These are phyloP conservation scores for Coriaria nepalensis DNA, from an alignment of 306 rosid genomes.

Conservation along the genomic window DNA sequence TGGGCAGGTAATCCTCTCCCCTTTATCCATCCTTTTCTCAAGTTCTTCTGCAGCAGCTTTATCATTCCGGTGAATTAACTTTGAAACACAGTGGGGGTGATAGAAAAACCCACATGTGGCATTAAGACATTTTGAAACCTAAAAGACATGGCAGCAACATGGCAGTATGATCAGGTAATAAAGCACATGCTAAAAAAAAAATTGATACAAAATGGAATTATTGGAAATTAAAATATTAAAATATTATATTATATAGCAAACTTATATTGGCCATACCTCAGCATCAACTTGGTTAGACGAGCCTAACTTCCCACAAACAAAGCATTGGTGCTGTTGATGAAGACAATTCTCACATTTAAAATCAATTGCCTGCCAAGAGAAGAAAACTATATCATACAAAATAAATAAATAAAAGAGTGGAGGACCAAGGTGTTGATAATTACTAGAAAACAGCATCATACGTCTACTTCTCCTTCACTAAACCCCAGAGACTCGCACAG, in stretches of 20 bases:
- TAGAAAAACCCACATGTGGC: conserved; percentile 92
- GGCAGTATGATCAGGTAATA: conserved; percentile 3
- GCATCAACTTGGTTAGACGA: conserved; percentile 59
- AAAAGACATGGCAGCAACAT: conserved; percentile 13
- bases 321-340: conserved; percentile 72
- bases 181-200: no score
- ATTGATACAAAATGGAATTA: background rate
- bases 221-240: no score
- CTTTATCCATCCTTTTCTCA: conserved; percentile 38
- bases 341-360: conserved; percentile 71
- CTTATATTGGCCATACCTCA: conserved; percentile 39
- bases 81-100: conserved; percentile 69
- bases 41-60: conserved; percentile 42
- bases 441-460: conserved; percentile 28
- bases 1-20: conserved; percentile 74
- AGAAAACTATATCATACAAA: background rate
- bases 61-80: conserved; percentile 30
- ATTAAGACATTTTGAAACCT: conserved; percentile 74
- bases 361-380: conserved; percentile 50
- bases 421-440: background rate
- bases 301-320: conserved; percentile 72
- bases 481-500: conserved; percentile 60
- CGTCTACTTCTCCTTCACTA: conserved; percentile 53
- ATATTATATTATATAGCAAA: no score
- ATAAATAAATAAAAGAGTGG: conserved; percentile 15